Conservation (phyloP, 2,329 filamentous ascomycete genomes). For the Clarireedia paspali region DNA sequence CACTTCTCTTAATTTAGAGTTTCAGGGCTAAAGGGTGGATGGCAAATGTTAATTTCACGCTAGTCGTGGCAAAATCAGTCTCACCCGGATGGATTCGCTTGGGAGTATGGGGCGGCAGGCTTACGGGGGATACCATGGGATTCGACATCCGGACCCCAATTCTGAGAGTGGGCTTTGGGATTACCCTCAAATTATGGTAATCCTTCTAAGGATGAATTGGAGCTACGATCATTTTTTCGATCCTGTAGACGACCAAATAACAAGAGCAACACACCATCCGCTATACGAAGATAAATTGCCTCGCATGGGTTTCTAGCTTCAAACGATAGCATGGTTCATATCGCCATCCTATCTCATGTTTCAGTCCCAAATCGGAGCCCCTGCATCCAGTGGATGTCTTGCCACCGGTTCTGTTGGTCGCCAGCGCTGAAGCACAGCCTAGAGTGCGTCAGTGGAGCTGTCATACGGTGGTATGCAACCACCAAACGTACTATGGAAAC, state of each 20-base stretch:
- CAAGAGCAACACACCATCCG: not conserved
- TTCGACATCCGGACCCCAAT: conserved; percentile 3
- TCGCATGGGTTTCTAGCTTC: not conserved
- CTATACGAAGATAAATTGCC: not conserved
- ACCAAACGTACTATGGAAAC: not conserved
- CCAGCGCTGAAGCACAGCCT: not conserved
- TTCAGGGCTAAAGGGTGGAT: no score
- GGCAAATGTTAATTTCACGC: no score
- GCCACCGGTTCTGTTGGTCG: not conserved
- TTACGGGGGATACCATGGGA: conserved; percentile 4
- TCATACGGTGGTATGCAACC: not conserved
- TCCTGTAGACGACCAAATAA: not conserved
- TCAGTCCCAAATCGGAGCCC: not conserved
- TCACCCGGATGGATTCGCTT: no score
- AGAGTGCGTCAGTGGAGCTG: not conserved
- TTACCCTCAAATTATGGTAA: not conserved
- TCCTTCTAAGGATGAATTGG: not conserved
- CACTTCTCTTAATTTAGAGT: no score
- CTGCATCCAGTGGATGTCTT: not conserved
- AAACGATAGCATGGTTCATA: not conserved
- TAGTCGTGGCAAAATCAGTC: no score
- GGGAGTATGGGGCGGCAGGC: not conserved
- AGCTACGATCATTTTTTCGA: not conserved
- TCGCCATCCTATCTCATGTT: no score
- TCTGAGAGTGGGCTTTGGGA: not conserved